phyloP scores from a whole-genome alignment of 208 protist species.

The Leishmania mexicana region DNA sequence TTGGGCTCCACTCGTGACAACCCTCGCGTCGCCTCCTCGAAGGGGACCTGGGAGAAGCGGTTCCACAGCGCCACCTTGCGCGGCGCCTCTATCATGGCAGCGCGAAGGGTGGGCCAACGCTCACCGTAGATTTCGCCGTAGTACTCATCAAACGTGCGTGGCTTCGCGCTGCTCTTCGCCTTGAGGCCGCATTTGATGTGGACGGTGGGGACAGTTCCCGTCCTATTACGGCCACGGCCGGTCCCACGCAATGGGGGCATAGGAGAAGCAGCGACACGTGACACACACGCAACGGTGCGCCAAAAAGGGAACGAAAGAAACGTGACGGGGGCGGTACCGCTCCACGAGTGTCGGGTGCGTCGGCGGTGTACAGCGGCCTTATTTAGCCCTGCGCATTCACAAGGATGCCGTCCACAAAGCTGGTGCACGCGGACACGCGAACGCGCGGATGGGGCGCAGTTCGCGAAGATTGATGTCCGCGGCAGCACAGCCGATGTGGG shows the following conservation, averaged over 20 bases:
- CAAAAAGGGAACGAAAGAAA: background rate
- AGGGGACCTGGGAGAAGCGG: conserved; percentile 77
- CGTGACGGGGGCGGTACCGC: background rate
- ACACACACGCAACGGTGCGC: background rate
- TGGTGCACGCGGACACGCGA: background rate
- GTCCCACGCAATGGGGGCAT: conserved; percentile 11
- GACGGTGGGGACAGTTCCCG: conserved; percentile 8
- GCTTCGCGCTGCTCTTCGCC: conserved; percentile 4
- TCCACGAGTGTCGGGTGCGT: background rate
- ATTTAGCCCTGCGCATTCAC: background rate
- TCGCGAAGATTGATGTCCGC: background rate
- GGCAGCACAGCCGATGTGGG: background rate
- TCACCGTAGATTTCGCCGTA: conserved; percentile 71
- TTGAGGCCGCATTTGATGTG: conserved; percentile 9
- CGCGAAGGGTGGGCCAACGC: conserved; percentile 67
- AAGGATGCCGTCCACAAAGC: background rate
- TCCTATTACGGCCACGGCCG: conserved; percentile 13
- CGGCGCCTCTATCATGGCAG: conserved; percentile 45
- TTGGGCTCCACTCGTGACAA: conserved; percentile 54
- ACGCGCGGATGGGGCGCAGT: background rate
- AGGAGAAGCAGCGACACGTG: background rate
- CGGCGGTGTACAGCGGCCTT: background rate
- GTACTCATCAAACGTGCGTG: conserved; percentile 64
- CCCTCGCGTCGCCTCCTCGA: conserved; percentile 52
- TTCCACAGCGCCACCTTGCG: conserved; percentile 81